Base-by-base conservation (phyloP, 306 rosid species). In the Hippophae gyantsensis region DNA sequence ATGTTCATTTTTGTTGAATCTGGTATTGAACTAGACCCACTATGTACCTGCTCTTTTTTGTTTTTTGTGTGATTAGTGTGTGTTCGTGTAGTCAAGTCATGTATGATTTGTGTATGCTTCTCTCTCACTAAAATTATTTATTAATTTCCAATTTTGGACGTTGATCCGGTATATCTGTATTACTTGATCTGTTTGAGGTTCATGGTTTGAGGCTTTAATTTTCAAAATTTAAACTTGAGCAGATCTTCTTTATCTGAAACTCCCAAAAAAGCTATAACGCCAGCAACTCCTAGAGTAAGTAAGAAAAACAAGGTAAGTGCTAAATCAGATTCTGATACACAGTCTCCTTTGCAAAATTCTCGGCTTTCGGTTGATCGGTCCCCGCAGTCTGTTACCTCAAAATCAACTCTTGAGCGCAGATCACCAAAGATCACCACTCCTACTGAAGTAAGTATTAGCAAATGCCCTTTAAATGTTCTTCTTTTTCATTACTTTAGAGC, bases 311-410 rank as follows among this genome's bases (percentile, higher is more conserved):
- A 75, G 70, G 87, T 86, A 32, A 32, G 38, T 13, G 51, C 83
- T 45, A 92, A 87, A 77, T 68, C 95, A 10, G 98, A 87, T 13
- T 59, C 93, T 32, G 92, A 81, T 42, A 78, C 87, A 0, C 90
- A 84, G 13, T 90, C 97, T 6, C 87, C 96, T 64, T 58, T 87
- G 78, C 98, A 70, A 46, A 83, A 63, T 67, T 79, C 77, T 4
- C 92, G 92, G 45, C 79, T 80, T 65, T 78, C 98, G 13, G 44
- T 82, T 1, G 98, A 92, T n/a, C 82, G 89, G 53, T 82, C 98
- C 10, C 95, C 98, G 7, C 84, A 81, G 48, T 59, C 93, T 51
- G 74, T 76, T 58, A 67, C 73, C 67, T 79, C 89, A 18, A 90
- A 83, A 81, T 76, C 94, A 10, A 11, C 66, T 44, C 46, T 64